Evolutionary conservation across 805 yeast genomes (phyloP), one percentile per base, ranked within the genome.

Genomic region (Candida maris): DNA sequence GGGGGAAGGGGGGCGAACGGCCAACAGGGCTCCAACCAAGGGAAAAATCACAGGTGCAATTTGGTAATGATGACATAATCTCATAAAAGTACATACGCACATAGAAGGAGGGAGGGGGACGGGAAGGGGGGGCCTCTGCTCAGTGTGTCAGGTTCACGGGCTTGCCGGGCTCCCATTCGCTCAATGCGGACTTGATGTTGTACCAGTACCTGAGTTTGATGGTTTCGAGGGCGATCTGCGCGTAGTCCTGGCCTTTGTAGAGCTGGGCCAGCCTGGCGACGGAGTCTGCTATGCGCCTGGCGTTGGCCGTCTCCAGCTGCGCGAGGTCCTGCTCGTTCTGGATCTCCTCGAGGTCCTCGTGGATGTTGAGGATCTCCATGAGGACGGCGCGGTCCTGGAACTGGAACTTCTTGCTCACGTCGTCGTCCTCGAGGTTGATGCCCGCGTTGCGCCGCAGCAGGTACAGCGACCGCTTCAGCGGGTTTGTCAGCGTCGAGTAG

Each of bases 171-270:
- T 79, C 82, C 91, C 93, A 82, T 32, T 81, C 87, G 58, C 75
- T 78, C 29, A 88, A 71, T 5, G 86, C 87, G 27, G 72, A 72
- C 32, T 76, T 76, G 22, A 91, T 77, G 54, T 85, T 89, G 32
- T 70, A 68, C 95, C 96, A 88, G 56, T 88, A 91, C 57, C 85
- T 85, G 44, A 91, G 63, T 45, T 74, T 75, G 17, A 87, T 75
- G 1, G 94, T 81, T 41, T 78, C 79, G 36, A 71, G 61, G 34
- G 82, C 78, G 10, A 91, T 82, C 1, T 59, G 51, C 8, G 77
- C 75, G 66, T 78, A 77, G 31, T 80, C 70, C n/a, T 67, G 45
- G 1, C 46, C 41, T 2, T 50, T 49, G 48, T 81, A 76, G 2
- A 81, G 69, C 5, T 57, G 45, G 3, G 68, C 68, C 33, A 91